Conservation (phyloP, 176 grass and related monocot genomes). For the Zea luxurians region DNA sequence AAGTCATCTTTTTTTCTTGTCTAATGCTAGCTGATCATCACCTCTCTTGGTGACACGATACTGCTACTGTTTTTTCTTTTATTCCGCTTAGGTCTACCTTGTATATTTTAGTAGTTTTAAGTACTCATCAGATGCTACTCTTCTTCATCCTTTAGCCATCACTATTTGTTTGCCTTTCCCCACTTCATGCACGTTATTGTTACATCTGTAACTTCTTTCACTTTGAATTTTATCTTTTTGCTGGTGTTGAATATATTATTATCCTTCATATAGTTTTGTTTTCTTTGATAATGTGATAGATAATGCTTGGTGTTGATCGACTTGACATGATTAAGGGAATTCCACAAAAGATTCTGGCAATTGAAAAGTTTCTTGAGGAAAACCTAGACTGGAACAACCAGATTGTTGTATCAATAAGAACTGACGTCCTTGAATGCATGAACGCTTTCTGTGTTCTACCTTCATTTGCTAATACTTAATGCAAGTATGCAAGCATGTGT, state of each 20-base stretch:
- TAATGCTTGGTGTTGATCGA: constrained; percentile 98
- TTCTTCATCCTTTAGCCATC: neutral
- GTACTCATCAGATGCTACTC: neutral
- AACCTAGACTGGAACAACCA: constrained; percentile 79
- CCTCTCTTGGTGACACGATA: neutral
- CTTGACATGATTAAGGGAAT: constrained; percentile 99
- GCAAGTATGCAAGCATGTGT: constrained; percentile 14
- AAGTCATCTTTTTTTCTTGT: neutral
- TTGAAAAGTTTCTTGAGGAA: constrained; percentile 99
- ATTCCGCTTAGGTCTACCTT: neutral
- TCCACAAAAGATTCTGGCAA: constrained; percentile 98
- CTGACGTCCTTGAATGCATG: constrained; percentile 96
- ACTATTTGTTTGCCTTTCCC: neutral
- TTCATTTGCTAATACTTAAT: constrained; percentile 12
- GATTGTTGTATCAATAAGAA: constrained; percentile 98
- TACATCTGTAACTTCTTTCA: neutral
- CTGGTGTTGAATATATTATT: neutral
- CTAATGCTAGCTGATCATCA: neutral
- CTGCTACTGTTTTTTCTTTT: neutral
- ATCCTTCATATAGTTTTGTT: constrained; percentile 8
- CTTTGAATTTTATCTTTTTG: neutral
- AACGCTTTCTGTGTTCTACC: constrained; percentile 19
- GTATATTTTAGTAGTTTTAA: neutral
- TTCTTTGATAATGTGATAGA: constrained; percentile 53
- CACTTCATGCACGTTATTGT: neutral